Evolutionary conservation across 2,329 filamentous ascomycete genomes (phyloP).

Genomic region (Alternaria postmessia): DNA sequence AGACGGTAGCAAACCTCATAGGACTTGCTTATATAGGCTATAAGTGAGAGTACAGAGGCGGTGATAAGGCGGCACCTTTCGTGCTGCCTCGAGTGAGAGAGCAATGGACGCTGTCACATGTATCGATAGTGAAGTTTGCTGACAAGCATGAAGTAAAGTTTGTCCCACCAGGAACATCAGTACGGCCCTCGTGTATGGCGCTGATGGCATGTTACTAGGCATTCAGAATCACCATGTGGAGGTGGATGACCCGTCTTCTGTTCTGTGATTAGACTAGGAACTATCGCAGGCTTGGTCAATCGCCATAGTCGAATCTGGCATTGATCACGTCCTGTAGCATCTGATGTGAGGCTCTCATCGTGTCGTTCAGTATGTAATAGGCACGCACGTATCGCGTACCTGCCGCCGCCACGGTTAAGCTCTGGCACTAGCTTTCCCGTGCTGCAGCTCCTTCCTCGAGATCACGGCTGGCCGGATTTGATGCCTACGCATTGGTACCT

Average conservation of each 20-base stretch:
- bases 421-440: not conserved
- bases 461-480: not conserved
- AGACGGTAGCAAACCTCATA: not conserved
- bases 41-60: not conserved
- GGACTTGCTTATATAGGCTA: conserved; percentile 4
- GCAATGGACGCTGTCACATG: not conserved
- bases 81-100: conserved; percentile 13
- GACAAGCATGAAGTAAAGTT: conserved; percentile 1
- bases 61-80: not conserved
- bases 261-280: not conserved
- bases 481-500: not conserved
- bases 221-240: not conserved
- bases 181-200: not conserved
- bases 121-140: not conserved
- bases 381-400: not conserved
- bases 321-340: not conserved
- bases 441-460: not conserved
- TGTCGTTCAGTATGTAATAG: not conserved
- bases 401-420: not conserved
- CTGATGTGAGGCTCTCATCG: not conserved
- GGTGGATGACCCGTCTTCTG: not conserved
- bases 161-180: not conserved
- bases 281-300: not conserved
- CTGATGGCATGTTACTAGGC: not conserved
- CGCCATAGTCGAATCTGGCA: not conserved